Conservation (phyloP, 2,329 filamentous ascomycete genomes). For the Clonostachys rhizophaga region DNA sequence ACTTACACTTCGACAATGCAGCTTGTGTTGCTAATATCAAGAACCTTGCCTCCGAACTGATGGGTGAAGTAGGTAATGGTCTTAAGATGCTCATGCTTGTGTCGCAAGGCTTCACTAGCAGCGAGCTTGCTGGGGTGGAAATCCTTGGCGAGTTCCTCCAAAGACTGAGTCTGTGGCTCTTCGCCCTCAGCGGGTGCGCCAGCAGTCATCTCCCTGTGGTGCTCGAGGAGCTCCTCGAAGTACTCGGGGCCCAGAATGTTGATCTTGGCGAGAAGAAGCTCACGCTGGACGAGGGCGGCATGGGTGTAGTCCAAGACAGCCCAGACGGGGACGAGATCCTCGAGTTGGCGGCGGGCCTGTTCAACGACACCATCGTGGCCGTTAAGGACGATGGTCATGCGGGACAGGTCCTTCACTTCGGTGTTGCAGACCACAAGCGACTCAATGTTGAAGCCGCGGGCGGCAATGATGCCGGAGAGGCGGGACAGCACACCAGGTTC, state of each 20-base stretch:
- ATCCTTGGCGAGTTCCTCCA: conserved; percentile 52
- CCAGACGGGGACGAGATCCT: conserved; percentile 97
- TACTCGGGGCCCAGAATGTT: conserved; percentile 96
- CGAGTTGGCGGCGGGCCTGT: conserved; percentile 90
- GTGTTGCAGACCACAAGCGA: conserved; percentile 96
- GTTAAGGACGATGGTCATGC: conserved; percentile 97
- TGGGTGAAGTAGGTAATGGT: conserved; percentile 95
- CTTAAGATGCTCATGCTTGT: conserved; percentile 97
- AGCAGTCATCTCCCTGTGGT: conserved; percentile 82
- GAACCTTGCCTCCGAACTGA: conserved; percentile 94
- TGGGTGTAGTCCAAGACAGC: conserved; percentile 95
- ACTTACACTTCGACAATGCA: conserved; percentile 96
- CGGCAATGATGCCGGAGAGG: conserved; percentile 92
- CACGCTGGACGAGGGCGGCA: conserved; percentile 89
- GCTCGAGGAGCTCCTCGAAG: conserved; percentile 92
- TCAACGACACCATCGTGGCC: conserved; percentile 97
- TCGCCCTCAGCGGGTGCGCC: conserved; percentile 29
- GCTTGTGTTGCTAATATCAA: conserved; percentile 97
- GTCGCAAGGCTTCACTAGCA: conserved; percentile 81
- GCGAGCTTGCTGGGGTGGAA: conserved; percentile 89
- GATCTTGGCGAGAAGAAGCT: conserved; percentile 92
- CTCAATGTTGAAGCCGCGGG: conserved; percentile 98
- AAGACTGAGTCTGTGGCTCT: conserved; percentile 23
- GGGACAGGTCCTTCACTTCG: conserved; percentile 91
- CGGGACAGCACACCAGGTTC: conserved; percentile 96